Conservation (phyloP, 2,329 filamentous ascomycete genomes). For the Penicillium sp. region DNA sequence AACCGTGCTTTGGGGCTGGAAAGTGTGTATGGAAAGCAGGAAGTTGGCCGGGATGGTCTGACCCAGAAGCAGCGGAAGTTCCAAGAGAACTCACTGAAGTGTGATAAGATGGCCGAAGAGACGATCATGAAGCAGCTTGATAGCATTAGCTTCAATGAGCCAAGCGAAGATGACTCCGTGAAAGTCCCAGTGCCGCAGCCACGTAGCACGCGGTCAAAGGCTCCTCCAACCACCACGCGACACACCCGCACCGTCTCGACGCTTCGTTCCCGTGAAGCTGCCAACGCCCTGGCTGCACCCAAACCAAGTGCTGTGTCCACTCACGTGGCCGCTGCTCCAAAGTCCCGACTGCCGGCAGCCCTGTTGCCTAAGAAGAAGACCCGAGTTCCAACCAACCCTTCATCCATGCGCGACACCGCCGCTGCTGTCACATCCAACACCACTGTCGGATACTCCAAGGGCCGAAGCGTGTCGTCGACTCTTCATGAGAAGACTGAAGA, state of each 20-base stretch:
- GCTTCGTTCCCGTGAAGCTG: constrained; percentile 46
- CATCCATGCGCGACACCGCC: constrained; percentile 61
- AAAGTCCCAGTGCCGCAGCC: constrained; percentile 27
- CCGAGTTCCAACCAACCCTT: constrained; percentile 53
- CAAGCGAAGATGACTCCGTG: constrained; percentile 55
- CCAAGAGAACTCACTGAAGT: constrained; percentile 66
- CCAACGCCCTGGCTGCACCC: constrained; percentile 40
- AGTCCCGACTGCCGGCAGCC: constrained; percentile 42
- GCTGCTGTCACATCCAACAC: constrained; percentile 73
- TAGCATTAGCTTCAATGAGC: constrained; percentile 64
- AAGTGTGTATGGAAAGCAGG: constrained; percentile 53
- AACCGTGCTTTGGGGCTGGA: constrained; percentile 59
- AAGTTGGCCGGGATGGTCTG: constrained; percentile 60
- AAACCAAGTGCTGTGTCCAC: constrained; percentile 39
- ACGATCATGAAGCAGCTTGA: constrained; percentile 70
- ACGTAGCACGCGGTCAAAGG: constrained; percentile 30
- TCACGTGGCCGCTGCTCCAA: constrained; percentile 33
- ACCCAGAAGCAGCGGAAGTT: constrained; percentile 70
- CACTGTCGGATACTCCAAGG: constrained; percentile 84
- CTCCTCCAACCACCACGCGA: constrained; percentile 30
- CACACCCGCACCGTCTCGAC: constrained; percentile 41
- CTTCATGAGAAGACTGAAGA: constrained; percentile 33
- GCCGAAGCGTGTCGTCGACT: constrained; percentile 54
- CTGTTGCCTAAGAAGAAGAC: constrained; percentile 49
- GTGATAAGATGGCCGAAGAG: constrained; percentile 67